Evolutionary conservation across 768 basidiomycete genomes (phyloP), one percentile per base, ranked within the genome.

Genomic region (Rubroboletus satanas): DNA sequence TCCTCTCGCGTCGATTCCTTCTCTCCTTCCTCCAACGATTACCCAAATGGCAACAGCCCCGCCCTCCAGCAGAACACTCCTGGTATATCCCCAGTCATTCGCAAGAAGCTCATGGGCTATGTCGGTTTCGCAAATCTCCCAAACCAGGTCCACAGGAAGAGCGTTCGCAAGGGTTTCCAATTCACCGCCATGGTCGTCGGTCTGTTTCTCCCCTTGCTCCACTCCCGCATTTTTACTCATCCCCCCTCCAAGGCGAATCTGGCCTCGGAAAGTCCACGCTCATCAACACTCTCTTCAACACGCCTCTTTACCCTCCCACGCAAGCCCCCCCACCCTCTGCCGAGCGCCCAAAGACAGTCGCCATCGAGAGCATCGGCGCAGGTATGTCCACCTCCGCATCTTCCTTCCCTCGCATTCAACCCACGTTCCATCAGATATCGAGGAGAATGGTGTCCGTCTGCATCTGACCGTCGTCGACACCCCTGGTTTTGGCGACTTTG

Each of bases 161-260:
- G 93, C 66, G 90, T 97, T 45, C 83, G 93, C 78, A 98, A 94
- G 75, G 96, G 97, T 43, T 99, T 98, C 81, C 93, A 98, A 73
- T 99, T 99, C 78, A 96, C 94, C 51, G 81, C 86, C 62, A 98
- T 99, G 97, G 96, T 99, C 59, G 96, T 99, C 70, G 96, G 96
- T 96, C 63, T 67, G 93, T 87, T 4, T 28, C 15, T 45, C 51
- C 61, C 59, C 56, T 55, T 39, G 43, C 58, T 61, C 49, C 52
- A 53, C 62, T 51, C 60, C 52, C 44, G 33, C 32, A 35, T 47
- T 38, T 31, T 10, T 46, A 29, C 60, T 60, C 52, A 46, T 65
- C 29, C 15, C 12, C 17, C 7, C n/a, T 32, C 33, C 11, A 52
- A 94, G 94, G 94, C 74, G 96, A 99, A 78, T 98, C 96, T 51